Conservation (phyloP, 2,329 filamentous ascomycete species). For the Stemphylium beticola region DNA sequence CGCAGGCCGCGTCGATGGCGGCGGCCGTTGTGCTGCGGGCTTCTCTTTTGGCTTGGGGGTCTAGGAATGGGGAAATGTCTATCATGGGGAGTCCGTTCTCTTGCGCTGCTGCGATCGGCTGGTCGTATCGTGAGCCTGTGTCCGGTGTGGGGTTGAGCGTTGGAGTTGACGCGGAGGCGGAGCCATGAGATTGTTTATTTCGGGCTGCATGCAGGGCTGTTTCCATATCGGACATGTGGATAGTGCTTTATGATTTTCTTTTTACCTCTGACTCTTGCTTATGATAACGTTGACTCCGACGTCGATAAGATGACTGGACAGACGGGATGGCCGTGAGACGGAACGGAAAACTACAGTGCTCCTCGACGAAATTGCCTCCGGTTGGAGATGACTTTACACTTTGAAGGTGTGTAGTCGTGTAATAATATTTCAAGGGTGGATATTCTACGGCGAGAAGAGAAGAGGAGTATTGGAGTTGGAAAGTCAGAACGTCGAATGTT, state of each 20-base stretch:
- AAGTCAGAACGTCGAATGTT: neutral
- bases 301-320: no score
- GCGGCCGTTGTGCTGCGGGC: conserved; percentile 33
- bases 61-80: conserved; percentile 50
- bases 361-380: no score
- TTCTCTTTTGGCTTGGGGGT: conserved; percentile 19
- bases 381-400: no score
- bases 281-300: neutral
- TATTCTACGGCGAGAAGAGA: no score
- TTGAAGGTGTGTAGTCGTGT: no score
- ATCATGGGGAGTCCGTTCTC: conserved; percentile 48
- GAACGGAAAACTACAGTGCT: no score
- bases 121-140: conserved; percentile 12
- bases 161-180: neutral
- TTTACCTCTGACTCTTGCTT: neutral
- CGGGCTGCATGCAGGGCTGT: conserved; percentile 17
- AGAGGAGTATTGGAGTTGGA: neutral
- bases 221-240: conserved; percentile 25
- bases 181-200: conserved; percentile 4
- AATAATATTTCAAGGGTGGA: no score
- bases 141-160: conserved; percentile 31
- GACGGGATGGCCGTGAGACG: no score
- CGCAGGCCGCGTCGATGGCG: conserved; percentile 47
- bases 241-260: conserved; percentile 2
- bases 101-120: conserved; percentile 22